Conservation (phyloP, 306 rosid species). For the Prosopis cineraria region DNA sequence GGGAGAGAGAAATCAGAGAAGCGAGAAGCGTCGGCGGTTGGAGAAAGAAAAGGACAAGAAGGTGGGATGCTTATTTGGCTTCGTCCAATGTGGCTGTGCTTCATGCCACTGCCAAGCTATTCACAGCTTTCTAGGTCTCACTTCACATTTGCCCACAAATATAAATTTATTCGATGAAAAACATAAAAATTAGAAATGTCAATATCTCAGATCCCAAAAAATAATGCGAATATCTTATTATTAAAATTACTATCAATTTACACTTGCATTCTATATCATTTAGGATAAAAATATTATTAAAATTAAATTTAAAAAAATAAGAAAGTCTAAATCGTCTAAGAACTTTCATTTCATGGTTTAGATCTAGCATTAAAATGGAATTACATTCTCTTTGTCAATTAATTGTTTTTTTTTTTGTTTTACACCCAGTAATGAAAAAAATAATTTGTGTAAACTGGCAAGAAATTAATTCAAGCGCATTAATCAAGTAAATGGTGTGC, state of each 20-base stretch:
- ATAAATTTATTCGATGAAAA: too few relatives aligned
- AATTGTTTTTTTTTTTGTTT: not conserved
- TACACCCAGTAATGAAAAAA: not conserved
- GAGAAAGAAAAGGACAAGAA: conserved; percentile 44
- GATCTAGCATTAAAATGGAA: not conserved
- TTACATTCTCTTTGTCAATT: not conserved
- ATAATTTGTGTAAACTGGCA: not conserved
- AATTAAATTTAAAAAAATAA: too few relatives aligned
- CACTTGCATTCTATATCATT: too few relatives aligned
- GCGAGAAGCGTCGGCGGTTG: conserved; percentile 43
- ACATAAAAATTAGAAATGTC: too few relatives aligned
- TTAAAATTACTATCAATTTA: too few relatives aligned
- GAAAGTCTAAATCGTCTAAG: too few relatives aligned
- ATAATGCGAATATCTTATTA: too few relatives aligned
- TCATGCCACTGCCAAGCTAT: conserved; percentile 31
- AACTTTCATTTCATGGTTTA: not conserved
- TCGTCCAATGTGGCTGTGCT: conserved; percentile 33
- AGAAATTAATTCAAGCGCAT: too few relatives aligned
- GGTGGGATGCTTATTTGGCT: conserved; percentile 2
- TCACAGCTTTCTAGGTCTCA: conserved; percentile 19
- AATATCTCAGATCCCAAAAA: too few relatives aligned
- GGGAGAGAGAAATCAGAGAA: conserved; percentile 16
- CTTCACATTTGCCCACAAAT: too few relatives aligned
- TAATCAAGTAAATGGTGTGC: too few relatives aligned
- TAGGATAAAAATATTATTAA: too few relatives aligned